phyloP scores from a whole-genome alignment of 805 yeast species.

The Ogataea haglerorum region DNA sequence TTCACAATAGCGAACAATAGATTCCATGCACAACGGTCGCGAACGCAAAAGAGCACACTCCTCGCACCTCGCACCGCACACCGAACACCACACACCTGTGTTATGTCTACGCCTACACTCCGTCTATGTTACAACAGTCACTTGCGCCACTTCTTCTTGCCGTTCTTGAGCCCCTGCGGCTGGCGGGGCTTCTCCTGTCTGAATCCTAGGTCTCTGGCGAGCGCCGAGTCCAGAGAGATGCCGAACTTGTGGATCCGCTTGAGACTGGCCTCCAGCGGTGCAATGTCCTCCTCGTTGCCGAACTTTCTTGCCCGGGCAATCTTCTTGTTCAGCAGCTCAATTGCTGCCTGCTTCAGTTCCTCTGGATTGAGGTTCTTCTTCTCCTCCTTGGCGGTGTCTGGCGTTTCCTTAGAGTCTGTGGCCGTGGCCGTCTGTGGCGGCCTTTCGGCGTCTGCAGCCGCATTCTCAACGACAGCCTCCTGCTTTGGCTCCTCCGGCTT shows the following conservation, averaged over 20 bases:
- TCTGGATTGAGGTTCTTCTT: conserved; percentile 51
- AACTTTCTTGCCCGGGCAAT: conserved; percentile 74
- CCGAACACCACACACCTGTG: conserved; percentile 6
- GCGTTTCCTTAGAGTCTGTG: conserved; percentile 3
- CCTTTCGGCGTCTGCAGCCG: conserved; percentile 13
- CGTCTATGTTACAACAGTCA: conserved; percentile 1
- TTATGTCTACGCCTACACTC: conserved; percentile 1
- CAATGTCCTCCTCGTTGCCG: conserved; percentile 54
- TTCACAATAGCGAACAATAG: conserved; percentile 8
- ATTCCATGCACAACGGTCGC: conserved; percentile 3
- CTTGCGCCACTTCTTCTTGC: conserved; percentile 3
- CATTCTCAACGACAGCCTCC: conserved; percentile 11
- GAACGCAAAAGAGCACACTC: neutral
- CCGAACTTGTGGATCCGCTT: conserved; percentile 83
- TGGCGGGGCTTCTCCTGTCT: conserved; percentile 16
- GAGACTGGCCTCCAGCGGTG: conserved; percentile 57
- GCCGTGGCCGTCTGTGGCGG: neutral
- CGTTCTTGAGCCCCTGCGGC: neutral
- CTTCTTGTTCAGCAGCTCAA: conserved; percentile 64
- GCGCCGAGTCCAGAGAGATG: conserved; percentile 58
- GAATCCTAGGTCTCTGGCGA: conserved; percentile 66
- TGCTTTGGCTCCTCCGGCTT: conserved; percentile 11
- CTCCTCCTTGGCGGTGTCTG: conserved; percentile 16
- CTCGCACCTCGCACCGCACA: conserved; percentile 1
- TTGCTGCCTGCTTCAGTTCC: conserved; percentile 64